phyloP scores from a whole-genome alignment of 2,329 filamentous ascomycete species.

The Aspergillus fumigatiaffinis region DNA sequence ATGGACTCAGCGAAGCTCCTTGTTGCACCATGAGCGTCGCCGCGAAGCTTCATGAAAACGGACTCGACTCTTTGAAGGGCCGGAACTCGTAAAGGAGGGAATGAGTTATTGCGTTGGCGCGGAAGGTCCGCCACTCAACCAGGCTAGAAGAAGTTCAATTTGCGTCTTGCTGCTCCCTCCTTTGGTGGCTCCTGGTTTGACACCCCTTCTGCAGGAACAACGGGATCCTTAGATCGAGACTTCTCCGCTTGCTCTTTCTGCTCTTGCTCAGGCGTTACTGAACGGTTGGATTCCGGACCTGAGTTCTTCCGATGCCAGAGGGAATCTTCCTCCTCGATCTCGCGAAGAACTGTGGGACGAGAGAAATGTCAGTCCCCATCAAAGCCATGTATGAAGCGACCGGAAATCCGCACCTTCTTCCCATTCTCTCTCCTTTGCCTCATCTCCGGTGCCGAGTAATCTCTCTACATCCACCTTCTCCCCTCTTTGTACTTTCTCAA shows the following conservation, averaged over 20 bases:
- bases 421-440: conserved; percentile 76
- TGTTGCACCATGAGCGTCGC: not conserved
- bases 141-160: conserved; percentile 28
- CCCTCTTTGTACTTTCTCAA: conserved; percentile 44
- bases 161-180: conserved; percentile 18
- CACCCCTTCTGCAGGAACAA: conserved; percentile 7
- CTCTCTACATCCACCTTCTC: conserved; percentile 78
- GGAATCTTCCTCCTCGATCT: conserved; percentile 40
- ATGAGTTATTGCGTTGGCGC: not conserved
- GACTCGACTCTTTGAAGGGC: not conserved
- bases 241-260: conserved; percentile 5
- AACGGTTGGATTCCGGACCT: conserved; percentile 7
- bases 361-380: conserved; percentile 6
- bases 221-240: conserved; percentile 14
- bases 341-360: conserved; percentile 29
- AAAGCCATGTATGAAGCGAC: not conserved
- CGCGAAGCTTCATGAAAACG: not conserved
- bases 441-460: conserved; percentile 72
- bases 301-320: conserved; percentile 31
- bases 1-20: not conserved
- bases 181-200: conserved; percentile 11
- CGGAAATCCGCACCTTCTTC: conserved; percentile 62
- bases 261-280: conserved; percentile 7
- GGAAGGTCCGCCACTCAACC: not conserved
- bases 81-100: not conserved